Conservation (phyloP, 192 early-diverging fungal genomes). For the Backusella sp. region DNA sequence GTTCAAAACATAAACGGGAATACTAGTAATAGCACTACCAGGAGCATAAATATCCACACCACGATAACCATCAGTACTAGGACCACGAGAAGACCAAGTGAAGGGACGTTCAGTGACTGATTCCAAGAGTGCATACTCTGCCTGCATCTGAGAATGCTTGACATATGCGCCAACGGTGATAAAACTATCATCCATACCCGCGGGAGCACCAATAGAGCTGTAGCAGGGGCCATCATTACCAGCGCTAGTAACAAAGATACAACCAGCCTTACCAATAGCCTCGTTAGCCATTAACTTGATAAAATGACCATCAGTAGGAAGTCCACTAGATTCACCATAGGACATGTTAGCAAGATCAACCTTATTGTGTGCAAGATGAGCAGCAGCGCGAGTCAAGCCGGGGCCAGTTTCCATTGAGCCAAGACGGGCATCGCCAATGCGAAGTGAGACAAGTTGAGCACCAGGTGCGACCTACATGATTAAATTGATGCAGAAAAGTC, state of each 20-base stretch:
- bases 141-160: conserved; percentile 78
- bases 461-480: conserved; percentile 80
- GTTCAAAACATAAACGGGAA: conserved; percentile 77
- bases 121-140: conserved; percentile 84
- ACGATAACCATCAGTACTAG: conserved; percentile 78
- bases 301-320: conserved; percentile 77
- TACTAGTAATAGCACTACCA: conserved; percentile 89
- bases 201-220: conserved; percentile 82
- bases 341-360: conserved; percentile 84
- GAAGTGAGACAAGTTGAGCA: conserved; percentile 90
- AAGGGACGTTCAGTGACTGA: conserved; percentile 74
- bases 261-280: conserved; percentile 78
- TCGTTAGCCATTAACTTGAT: conserved; percentile 77
- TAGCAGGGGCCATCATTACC: conserved; percentile 94
- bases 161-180: conserved; percentile 94
- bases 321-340: conserved; percentile 79
- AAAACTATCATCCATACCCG: conserved; percentile 68
- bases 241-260: conserved; percentile 84
- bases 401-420: conserved; percentile 81
- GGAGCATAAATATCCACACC: conserved; percentile 85
- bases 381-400: conserved; percentile 79
- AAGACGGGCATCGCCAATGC: conserved; percentile 78
- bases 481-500: neutral
- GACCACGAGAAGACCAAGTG: conserved; percentile 91
- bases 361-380: conserved; percentile 64